Percentiles rank a stretch among this genome's conserved stretches.
Conservation (phyloP, 192 early-diverging fungal genomes). For the Pilaira anomala region DNA sequence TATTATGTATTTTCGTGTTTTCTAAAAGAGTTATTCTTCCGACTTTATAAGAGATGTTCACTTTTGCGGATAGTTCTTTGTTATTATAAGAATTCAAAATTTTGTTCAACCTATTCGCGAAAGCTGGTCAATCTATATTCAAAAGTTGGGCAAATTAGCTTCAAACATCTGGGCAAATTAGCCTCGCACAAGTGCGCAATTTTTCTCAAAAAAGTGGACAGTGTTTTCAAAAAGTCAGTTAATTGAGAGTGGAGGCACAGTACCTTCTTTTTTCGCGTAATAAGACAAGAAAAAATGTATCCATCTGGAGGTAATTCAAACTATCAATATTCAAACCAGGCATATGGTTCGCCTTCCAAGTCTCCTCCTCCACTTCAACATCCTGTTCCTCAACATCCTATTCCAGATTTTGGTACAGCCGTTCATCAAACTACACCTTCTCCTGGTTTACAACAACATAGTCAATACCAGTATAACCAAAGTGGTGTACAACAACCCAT, state of each 20-base stretch:
- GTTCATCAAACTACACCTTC: constrained; percentile 39
- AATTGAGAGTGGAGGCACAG: neutral
- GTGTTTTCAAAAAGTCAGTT: constrained; percentile 1
- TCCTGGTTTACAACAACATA: constrained; percentile 43
- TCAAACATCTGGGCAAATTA: neutral
- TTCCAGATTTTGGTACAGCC: constrained; percentile 47
- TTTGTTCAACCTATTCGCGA: neutral
- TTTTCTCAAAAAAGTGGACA: neutral
- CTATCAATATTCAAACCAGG: neutral
- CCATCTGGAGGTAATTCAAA: constrained; percentile 18
- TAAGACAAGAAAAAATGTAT: constrained; percentile 16
- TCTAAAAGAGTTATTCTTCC: constrained; percentile 7
- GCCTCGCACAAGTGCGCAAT: neutral
- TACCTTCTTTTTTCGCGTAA: constrained; percentile 1
- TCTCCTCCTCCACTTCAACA: constrained; percentile 61
- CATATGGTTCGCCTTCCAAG: constrained; percentile 17
- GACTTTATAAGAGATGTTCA: constrained; percentile 4
- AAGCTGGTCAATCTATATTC: constrained; percentile 3
- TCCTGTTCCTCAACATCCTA: constrained; percentile 58
- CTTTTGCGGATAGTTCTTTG: neutral
- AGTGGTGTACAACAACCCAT: constrained; percentile 27
- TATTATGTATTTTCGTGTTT: constrained; percentile 6
- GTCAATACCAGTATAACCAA: constrained; percentile 20
- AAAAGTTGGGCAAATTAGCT: neutral
- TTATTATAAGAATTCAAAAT: constrained; percentile 4